A percentile compares a stretch with the other conserved stretches of the same genome.
phyloP scores from a whole-genome alignment of 1,284 basidiomycete genomes.

The Pterula multifida region DNA sequence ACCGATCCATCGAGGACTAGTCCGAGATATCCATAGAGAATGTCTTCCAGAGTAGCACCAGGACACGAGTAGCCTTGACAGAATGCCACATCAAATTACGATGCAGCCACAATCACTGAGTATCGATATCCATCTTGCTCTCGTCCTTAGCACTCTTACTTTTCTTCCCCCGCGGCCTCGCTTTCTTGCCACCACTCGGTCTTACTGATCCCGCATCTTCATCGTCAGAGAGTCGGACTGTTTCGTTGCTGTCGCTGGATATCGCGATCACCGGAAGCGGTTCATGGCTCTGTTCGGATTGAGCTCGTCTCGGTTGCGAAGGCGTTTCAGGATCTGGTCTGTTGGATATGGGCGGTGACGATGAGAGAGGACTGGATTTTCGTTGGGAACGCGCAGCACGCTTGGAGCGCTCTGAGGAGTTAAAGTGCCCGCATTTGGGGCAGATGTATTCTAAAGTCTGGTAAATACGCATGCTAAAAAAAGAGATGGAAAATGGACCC shows the following conservation, averaged over 20 bases:
- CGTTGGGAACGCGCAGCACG: background rate
- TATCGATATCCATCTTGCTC: slow-evolving; percentile 3
- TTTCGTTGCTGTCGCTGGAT: background rate
- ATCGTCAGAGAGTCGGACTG: background rate
- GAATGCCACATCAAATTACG: too few species aligned
- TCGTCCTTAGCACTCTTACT: background rate
- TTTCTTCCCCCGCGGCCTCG: background rate
- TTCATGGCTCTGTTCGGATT: background rate
- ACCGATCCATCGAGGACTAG: too few species aligned
- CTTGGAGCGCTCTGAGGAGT: slow-evolving; percentile 39
- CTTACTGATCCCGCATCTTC: background rate
- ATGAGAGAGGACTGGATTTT: background rate
- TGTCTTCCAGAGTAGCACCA: too few species aligned
- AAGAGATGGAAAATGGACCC: slow-evolving; percentile 23
- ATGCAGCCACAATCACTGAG: too few species aligned
- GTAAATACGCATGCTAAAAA: slow-evolving; percentile 3
- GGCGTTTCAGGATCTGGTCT: background rate
- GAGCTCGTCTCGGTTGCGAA: background rate
- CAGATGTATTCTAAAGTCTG: slow-evolving; percentile 56
- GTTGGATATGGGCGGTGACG: background rate
- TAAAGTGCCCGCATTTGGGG: slow-evolving; percentile 66
- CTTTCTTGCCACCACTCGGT: background rate
- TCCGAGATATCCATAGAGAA: too few species aligned
- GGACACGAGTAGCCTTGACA: too few species aligned
- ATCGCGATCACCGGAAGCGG: background rate